Evolutionary conservation across 2,329 filamentous ascomycete species (phyloP), one percentile per base, ranked within the genome.

Genomic region (Hypoxylon sp.): DNA sequence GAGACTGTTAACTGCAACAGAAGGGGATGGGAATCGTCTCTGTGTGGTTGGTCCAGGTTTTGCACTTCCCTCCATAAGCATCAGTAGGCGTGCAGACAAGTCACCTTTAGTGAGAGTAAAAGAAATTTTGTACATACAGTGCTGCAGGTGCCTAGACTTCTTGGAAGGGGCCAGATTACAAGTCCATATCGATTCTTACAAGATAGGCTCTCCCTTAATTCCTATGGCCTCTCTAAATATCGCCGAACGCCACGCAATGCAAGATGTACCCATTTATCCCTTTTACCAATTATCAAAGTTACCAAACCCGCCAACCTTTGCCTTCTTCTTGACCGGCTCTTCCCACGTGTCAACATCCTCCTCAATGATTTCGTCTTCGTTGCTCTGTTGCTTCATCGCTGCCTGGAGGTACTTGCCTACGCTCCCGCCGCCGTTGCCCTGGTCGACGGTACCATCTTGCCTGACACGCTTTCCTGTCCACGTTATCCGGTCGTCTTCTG

Each of bases 381-480:
- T 77, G 79, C 51, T 72, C 70, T 56, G 72, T 17, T 57, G 78
- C 73, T 68, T 81, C 52, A 85, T 78, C 14, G 86, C 85, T 14
- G 86, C 85, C 77, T 93, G 91, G 56, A 99, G 81, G 78, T 98
- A 98, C 80, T 95, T 98, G 6, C 95, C 96, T 11, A 90, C 89
- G 3, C 80, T 81, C 5, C 81, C 83, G 10, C 80, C 79, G 13
- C 80, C 79, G 29, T 81, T 80, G 13, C 77, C 79, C 29, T 78
- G 77, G 1, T 86, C 85, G 1, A 89, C 83, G 0, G 84, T 88
- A 0, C 90, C 91, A 74, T 91, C 88, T 1, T 84, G 86, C 26
- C 94, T 85, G 54, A 99, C 89, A 44, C 94, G 85, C 82, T 98
- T 99, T 3, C 96, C 96, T 2, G 96, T 98, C 96, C 96, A 99